Evolutionary conservation across 176 grass and related monocot species (phyloP).

Genomic region (Eragrostis curvula): DNA sequence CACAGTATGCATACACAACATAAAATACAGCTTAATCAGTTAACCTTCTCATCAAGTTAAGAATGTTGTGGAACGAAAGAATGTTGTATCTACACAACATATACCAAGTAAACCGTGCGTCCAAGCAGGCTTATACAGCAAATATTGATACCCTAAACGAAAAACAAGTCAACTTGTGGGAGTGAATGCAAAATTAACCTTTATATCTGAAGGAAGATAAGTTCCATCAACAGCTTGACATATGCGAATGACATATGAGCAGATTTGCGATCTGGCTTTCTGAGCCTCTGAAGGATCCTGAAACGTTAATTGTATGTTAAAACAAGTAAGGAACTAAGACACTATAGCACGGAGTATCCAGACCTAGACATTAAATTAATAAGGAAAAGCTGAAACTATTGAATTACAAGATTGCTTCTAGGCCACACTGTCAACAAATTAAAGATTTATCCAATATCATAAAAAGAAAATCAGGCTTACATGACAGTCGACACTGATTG

Average conservation of each 20-base stretch:
- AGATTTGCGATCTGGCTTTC: conserved; percentile 2
- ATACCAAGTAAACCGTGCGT: background rate
- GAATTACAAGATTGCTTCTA: background rate
- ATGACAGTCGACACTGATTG: background rate
- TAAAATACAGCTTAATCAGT: background rate
- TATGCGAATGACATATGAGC: conserved; percentile 7
- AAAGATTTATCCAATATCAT: background rate
- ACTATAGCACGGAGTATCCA: background rate
- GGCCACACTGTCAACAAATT: background rate
- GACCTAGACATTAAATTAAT: background rate
- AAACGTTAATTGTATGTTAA: background rate
- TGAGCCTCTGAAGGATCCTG: background rate
- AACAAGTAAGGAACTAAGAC: background rate
- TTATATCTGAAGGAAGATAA: conserved; percentile 17
- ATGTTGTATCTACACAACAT: background rate
- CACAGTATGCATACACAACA: background rate
- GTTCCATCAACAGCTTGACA: conserved; percentile 17
- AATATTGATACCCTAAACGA: background rate
- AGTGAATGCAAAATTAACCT: conserved; percentile 1
- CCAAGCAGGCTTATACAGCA: background rate
- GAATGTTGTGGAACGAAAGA: background rate
- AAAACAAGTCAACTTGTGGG: background rate
- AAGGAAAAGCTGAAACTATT: background rate
- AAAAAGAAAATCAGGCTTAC: background rate
- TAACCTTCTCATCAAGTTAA: background rate